Base-by-base conservation (phyloP, 2,329 filamentous ascomycete genomes). In the Colletotrichum echinochloae region DNA sequence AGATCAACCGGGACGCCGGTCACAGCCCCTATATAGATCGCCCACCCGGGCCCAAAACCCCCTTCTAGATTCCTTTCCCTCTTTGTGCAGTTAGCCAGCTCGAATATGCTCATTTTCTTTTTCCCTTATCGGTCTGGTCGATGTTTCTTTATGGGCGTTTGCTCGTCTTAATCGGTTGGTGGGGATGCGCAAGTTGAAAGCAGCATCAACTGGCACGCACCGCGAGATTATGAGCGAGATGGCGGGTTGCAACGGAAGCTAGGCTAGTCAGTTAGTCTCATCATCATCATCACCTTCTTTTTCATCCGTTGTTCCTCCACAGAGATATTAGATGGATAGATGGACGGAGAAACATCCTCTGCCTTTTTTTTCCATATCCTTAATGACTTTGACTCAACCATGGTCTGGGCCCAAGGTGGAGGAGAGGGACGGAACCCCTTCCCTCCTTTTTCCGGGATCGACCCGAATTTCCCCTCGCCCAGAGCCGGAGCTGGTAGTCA, bases 21-120 rank as follows among this genome's bases (percentile, higher is more conserved):
- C n/a, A n/a, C n/a, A n/a, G n/a, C n/a, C n/a, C n/a, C n/a, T n/a
- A n/a, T n/a, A n/a, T n/a, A n/a, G n/a, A n/a, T n/a, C n/a, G n/a
- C n/a, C n/a, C n/a, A n/a, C n/a, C n/a, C n/a, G n/a, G n/a, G n/a
- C n/a, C n/a, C n/a, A n/a, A n/a, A n/a, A n/a, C n/a, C n/a, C n/a
- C n/a, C n/a, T n/a, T n/a, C n/a, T n/a, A n/a, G n/a, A n/a, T n/a
- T n/a, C n/a, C n/a, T n/a, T n/a, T n/a, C n/a, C n/a, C n/a, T n/a
- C n/a, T n/a, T n/a, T n/a, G 60, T 64, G 20, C 70, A 67, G 26
- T 72, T 59, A 4, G 70, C 44, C 16, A 33, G 26, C 12, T 61
- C 51, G 35, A 70, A 70, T 5, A 70, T 28, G 3, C 35, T 56
- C 63, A 70, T 70, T 7, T 51, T 37, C 16, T 3, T 41, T n/a